These are phyloP conservation scores for Metarhizium album DNA, from an alignment of 2,329 filamentous ascomycete species.

Conservation along the genomic window DNA sequence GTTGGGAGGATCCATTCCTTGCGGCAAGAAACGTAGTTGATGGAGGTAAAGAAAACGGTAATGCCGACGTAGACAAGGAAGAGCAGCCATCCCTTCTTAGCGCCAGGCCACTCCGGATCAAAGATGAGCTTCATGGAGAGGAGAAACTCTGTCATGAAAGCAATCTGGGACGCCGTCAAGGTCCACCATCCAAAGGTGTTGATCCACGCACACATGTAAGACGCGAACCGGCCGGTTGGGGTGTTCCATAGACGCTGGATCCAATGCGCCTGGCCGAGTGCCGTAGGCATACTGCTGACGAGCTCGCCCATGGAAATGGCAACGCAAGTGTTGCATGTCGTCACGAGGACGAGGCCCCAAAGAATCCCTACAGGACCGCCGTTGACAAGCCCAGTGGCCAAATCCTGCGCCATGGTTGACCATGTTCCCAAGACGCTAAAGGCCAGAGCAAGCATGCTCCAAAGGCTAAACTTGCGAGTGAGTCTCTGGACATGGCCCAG, in stretches of 20 bases:
- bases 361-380: conserved; percentile 43
- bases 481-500: conserved; percentile 30
- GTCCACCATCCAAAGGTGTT: conserved; percentile 52
- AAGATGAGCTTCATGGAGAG: conserved; percentile 47
- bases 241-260: conserved; percentile 26
- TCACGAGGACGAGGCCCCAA: conserved; percentile 44
- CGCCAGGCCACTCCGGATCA: conserved; percentile 33
- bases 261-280: conserved; percentile 50
- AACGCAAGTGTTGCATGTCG: conserved; percentile 40
- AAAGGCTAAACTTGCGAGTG: conserved; percentile 37
- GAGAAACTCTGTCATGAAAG: conserved; percentile 48
- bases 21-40: conserved; percentile 42
- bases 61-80: conserved; percentile 45
- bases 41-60: conserved; percentile 33
- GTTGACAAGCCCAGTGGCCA: conserved; percentile 38
- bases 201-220: conserved; percentile 49
- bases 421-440: conserved; percentile 49
- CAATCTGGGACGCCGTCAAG: conserved; percentile 41
- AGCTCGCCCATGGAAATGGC: conserved; percentile 45
- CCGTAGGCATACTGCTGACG: conserved; percentile 48
- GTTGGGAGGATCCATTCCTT: conserved; percentile 26
- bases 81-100: conserved; percentile 37
- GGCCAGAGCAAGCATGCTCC: conserved; percentile 46
- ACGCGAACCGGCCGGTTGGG: conserved; percentile 34
- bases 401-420: conserved; percentile 42